phyloP scores from a whole-genome alignment of 106 monocot genomes.

The Hemerocallis citrina region DNA sequence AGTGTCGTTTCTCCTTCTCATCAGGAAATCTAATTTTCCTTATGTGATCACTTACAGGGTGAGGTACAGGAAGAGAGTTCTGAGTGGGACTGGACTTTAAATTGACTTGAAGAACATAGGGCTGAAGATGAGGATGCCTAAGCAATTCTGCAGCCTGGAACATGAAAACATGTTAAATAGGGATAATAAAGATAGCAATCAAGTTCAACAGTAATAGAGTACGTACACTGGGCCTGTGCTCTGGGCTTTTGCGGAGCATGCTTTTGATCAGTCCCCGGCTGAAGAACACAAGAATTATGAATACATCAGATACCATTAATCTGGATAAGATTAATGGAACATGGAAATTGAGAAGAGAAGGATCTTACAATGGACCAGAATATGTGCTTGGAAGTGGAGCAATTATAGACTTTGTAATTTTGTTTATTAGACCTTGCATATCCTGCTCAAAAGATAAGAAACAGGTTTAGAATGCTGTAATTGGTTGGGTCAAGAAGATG shows the following conservation, averaged over 20 bases:
- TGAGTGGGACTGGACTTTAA: slow-evolving; percentile 47
- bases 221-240: slow-evolving; percentile 91
- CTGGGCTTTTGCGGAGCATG: slow-evolving; percentile 96
- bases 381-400: slow-evolving; percentile 82
- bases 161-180: background rate
- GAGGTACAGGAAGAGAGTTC: slow-evolving; percentile 40
- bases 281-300: slow-evolving; percentile 12
- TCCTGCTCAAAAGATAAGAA: slow-evolving; percentile 37
- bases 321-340: background rate
- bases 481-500: too few species aligned
- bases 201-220: background rate
- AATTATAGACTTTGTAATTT: slow-evolving; percentile 96
- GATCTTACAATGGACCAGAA: slow-evolving; percentile 83
- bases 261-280: slow-evolving; percentile 95
- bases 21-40: slow-evolving; percentile 53
- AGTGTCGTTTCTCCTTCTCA: slow-evolving; percentile 39
- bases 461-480: too few species aligned
- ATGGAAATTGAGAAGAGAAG: background rate
- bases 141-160: slow-evolving; percentile 86
- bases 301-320: background rate
- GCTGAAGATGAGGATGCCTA: slow-evolving; percentile 83
- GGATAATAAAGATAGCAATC: background rate
- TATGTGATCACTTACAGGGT: slow-evolving; percentile 12
- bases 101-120: slow-evolving; percentile 77
- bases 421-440: slow-evolving; percentile 97